Conservation (phyloP, 179 eudicot species). For the Patellifolia procumbens region DNA sequence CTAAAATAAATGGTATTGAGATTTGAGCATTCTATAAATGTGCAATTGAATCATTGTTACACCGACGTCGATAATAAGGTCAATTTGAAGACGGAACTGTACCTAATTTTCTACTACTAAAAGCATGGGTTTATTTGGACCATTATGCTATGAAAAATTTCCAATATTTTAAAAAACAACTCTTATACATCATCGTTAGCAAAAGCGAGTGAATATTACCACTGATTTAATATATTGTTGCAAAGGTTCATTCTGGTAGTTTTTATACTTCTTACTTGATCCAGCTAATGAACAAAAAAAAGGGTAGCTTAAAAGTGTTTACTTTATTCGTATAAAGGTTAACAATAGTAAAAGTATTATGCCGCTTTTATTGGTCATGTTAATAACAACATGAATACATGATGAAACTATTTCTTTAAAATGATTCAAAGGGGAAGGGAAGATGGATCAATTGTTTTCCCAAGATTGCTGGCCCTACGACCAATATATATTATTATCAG, state of each 20-base stretch:
- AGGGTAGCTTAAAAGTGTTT: background rate
- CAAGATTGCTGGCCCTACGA: no score
- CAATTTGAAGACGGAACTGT: no score
- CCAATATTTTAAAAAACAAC: no score
- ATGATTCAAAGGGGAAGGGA: background rate
- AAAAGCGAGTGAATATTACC: no score
- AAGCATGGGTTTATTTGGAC: no score
- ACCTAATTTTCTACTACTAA: no score
- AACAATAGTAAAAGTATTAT: background rate
- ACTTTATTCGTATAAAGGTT: background rate
- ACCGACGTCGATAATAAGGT: no score
- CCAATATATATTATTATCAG: no score
- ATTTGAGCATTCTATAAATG: background rate
- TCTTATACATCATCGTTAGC: no score
- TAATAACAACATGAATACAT: no score
- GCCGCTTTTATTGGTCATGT: background rate
- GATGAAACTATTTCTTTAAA: background rate
- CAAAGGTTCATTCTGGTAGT: background rate
- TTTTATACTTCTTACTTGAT: slow-evolving; percentile 13
- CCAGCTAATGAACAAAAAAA: slow-evolving; percentile 15
- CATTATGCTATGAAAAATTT: no score
- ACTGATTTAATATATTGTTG: background rate
- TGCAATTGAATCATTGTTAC: background rate
- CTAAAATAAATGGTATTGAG: background rate
- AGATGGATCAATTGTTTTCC: background rate